Base-by-base conservation (phyloP, 305 asterid species). In the Lippia alba region DNA sequence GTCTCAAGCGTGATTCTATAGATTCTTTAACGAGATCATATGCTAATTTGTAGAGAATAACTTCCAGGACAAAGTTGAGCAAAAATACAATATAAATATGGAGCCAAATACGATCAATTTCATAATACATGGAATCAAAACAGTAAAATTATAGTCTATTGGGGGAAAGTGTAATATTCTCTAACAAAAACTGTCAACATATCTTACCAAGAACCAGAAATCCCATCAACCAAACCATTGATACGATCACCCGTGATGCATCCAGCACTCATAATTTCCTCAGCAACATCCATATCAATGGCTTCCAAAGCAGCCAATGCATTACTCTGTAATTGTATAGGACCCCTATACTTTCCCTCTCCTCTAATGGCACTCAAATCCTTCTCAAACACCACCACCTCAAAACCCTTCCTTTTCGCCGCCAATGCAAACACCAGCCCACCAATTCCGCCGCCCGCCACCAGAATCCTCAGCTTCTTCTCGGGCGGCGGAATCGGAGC, bases 381-480 rank as follows among this genome's bases (percentile, higher is more conserved):
- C 86, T 72, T 94, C 91, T 94, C 99, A 61, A 94, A 92, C 66
- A 94, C 97, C 77, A 80, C 9, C 17, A 94, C 98, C 12, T 91
- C 96, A 56, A 91, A 94, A 48, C 99, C 98, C 72, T 76, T 85
- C 70, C 58, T 79, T 76, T 91, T 90, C 36, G 96, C 98, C 39
- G 98, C 99, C 71, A 94, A 58, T 1, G 98, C 97, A 53, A 94
- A 86, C 53, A 91, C 99, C 70, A 91, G 81, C n/a, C 98, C 97
- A 0, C 98, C 97, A 60, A 94, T 91, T 55, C 99, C 98, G 8
- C 97, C 99, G 19, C 99, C 98, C 0, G 99, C 98, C 76, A 94
- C 97, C 68, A 94, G 79, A 44, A 94, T 75, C 74, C 86, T 84
- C 82, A 79, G 74, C 77, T 87, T 91, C 89, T 81, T 88, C 7